These are phyloP conservation scores for Flaveria brownii DNA, from an alignment of 129 eudicot species.

Conservation along the genomic window DNA sequence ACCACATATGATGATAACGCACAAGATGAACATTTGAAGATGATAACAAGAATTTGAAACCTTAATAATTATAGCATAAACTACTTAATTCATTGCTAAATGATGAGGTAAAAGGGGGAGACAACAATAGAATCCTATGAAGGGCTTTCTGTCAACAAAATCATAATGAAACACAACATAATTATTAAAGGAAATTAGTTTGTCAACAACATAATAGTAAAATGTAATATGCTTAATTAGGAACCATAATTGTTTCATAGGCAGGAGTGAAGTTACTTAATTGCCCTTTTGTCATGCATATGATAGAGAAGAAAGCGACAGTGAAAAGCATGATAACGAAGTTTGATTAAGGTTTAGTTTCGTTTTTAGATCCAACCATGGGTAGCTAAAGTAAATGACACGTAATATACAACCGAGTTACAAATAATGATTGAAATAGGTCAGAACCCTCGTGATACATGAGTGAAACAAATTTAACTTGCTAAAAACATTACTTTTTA, in stretches of 20 bases:
- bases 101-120: slow-evolving; percentile 12
- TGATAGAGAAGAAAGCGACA: not conserved
- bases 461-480: too few relatives aligned
- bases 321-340: slow-evolving; percentile 1
- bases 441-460: too few relatives aligned
- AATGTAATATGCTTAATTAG: not conserved
- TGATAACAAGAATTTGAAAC: not conserved
- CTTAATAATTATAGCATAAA: not conserved
- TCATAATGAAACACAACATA: not conserved
- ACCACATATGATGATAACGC: not conserved
- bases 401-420: not conserved
- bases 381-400: not conserved
- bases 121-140: slow-evolving; percentile 15
- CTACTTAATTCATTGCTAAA: slow-evolving; percentile 7
- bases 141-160: slow-evolving; percentile 3
- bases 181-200: slow-evolving; percentile 15
- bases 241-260: not conserved
- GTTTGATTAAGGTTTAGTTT: not conserved
- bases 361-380: slow-evolving; percentile 9
- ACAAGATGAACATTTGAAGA: not conserved
- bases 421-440: too few relatives aligned
- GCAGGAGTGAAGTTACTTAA: not conserved
- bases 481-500: too few relatives aligned
- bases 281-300: slow-evolving; percentile 8
- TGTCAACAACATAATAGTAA: not conserved